Percentiles rank a stretch among this genome's conserved stretches.
Evolutionary conservation across 371 early-diverging fungal genomes (phyloP).

Genomic region (Mortierella sp.): DNA sequence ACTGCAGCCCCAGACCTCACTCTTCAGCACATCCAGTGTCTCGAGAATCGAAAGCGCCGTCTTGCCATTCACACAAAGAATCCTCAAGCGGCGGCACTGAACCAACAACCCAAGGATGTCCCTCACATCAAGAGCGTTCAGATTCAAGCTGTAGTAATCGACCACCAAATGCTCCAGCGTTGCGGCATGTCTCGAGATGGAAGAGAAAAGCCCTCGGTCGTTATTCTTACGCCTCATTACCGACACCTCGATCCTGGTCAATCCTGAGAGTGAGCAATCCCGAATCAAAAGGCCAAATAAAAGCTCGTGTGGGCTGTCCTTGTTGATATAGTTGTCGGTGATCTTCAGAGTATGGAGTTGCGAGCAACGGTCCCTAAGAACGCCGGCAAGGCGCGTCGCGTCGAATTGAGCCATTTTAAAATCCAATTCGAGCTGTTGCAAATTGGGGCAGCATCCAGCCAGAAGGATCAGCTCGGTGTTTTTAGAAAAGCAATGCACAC

Average conservation of each 20-base stretch:
- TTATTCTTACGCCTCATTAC: too few species aligned
- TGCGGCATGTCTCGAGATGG: too few species aligned
- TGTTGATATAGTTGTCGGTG: not conserved
- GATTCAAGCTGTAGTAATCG: not conserved
- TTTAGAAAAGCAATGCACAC: not conserved
- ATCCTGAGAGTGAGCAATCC: too few species aligned
- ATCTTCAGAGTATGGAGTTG: not conserved
- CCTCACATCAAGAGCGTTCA: too few species aligned
- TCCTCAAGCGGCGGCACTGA: too few species aligned
- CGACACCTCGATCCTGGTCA: too few species aligned
- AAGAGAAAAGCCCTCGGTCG: too few species aligned
- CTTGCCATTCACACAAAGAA: too few species aligned
- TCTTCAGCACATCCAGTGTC: not conserved
- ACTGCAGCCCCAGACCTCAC: not conserved
- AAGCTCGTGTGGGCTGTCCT: too few species aligned
- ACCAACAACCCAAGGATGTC: too few species aligned
- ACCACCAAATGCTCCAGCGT: not conserved
- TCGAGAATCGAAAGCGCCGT: not conserved
- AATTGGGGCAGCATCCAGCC: not conserved
- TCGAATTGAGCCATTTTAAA: not conserved
- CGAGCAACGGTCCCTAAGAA: not conserved
- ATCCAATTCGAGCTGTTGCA: not conserved
- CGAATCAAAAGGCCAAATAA: too few species aligned
- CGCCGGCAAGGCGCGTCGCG: not conserved
- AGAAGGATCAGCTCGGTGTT: not conserved